These are phyloP conservation scores for Cucurbita pepo DNA, from an alignment of 306 rosid genomes.

Conservation along the genomic window DNA sequence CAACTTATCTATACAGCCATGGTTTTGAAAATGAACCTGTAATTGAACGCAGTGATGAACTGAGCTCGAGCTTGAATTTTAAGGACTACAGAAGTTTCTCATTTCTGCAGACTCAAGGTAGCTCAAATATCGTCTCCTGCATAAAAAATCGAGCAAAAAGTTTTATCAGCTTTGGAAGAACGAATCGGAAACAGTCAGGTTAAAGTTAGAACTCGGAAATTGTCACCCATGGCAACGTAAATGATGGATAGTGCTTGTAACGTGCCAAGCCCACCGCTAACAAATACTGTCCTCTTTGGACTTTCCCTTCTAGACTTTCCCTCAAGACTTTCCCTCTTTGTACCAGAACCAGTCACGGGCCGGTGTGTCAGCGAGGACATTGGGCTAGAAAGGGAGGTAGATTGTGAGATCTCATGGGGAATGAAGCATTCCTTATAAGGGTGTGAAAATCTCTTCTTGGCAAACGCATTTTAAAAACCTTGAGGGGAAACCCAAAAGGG, in stretches of 20 bases:
- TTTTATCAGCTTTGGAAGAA: not conserved
- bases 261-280: too few relatives aligned
- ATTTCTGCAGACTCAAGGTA: slow-evolving; percentile 8
- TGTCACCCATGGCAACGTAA: not conserved
- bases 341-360: too few relatives aligned
- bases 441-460: too few relatives aligned
- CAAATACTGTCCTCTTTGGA: too few relatives aligned
- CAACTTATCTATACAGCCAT: not conserved
- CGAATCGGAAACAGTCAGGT: not conserved
- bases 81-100: slow-evolving; percentile 11
- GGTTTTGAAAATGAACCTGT: not conserved
- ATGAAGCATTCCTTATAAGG: too few relatives aligned
- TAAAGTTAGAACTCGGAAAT: not conserved
- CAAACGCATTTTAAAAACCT: too few relatives aligned
- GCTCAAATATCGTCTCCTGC: slow-evolving; percentile 26
- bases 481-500: too few relatives aligned
- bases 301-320: too few relatives aligned
- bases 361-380: too few relatives aligned
- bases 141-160: not conserved
- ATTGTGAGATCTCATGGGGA: too few relatives aligned
- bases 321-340: too few relatives aligned
- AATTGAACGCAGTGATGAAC: not conserved
- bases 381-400: too few relatives aligned
- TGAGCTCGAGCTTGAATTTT: slow-evolving; percentile 16
- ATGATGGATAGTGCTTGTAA: not conserved